These are phyloP conservation scores for Kickxella alabastrina DNA, from an alignment of 192 early-diverging fungal species.

Conservation along the genomic window DNA sequence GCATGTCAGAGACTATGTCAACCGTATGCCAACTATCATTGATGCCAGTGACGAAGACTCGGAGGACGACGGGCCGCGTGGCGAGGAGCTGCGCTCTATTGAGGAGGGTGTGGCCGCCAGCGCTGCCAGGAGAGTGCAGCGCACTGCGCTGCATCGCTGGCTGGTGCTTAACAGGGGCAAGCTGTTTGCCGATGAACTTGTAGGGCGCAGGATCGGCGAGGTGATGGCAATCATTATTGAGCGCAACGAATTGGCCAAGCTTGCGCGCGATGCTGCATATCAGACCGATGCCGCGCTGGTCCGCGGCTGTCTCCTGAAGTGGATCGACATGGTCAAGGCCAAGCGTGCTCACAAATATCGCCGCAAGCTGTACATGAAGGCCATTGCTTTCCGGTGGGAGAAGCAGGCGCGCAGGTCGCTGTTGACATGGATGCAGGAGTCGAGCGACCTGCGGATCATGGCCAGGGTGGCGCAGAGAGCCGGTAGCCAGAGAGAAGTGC, in stretches of 20 bases:
- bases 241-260: slow-evolving; percentile 7
- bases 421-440: slow-evolving; percentile 21
- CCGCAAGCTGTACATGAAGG: slow-evolving; percentile 8
- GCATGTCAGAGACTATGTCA: too few species aligned
- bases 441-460: slow-evolving; percentile 8
- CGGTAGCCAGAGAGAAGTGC: slow-evolving; percentile 1
- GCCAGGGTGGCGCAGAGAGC: slow-evolving; percentile 17
- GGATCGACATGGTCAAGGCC: slow-evolving; percentile 8
- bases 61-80: slow-evolving; percentile 5
- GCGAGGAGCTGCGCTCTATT: slow-evolving; percentile 3
- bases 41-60: not conserved
- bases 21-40: not conserved
- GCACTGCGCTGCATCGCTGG: slow-evolving; percentile 10
- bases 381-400: slow-evolving; percentile 36
- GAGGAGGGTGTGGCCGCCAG: slow-evolving; percentile 1
- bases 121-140: not conserved
- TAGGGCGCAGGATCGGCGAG: not conserved
- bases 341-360: not conserved
- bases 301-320: slow-evolving; percentile 20
- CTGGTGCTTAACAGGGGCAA: slow-evolving; percentile 8
- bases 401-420: slow-evolving; percentile 26
- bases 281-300: slow-evolving; percentile 18
- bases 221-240: not conserved
- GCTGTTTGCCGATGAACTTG: slow-evolving; percentile 14
- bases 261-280: slow-evolving; percentile 10